Evolutionary conservation across 2,329 filamentous ascomycete genomes (phyloP).

Genomic region (Alternaria sp.): DNA sequence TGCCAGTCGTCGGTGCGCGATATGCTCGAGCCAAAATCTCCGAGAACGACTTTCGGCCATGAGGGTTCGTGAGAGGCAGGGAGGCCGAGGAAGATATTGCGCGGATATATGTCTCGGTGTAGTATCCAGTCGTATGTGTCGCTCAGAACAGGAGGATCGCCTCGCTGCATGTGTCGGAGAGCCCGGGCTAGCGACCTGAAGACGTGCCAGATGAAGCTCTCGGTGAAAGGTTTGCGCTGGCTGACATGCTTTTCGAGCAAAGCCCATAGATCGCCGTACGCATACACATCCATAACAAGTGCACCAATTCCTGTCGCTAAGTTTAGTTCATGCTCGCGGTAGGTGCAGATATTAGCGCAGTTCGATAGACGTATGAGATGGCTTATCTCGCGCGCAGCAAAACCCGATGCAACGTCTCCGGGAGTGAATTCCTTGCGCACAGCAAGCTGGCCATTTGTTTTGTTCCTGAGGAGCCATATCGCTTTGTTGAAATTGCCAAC

Average conservation of each 20-base stretch:
- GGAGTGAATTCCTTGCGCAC: not conserved
- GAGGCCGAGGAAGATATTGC: not conserved
- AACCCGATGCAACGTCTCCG: not conserved
- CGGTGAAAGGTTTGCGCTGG: not conserved
- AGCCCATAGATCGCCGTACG: not conserved
- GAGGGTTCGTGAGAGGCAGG: not conserved
- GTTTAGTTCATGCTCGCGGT: not conserved
- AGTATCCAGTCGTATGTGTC: not conserved
- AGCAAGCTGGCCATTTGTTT: not conserved
- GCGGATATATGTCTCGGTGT: not conserved
- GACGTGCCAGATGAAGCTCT: not conserved
- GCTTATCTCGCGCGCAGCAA: not conserved
- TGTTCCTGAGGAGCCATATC: not conserved
- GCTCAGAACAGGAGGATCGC: not conserved
- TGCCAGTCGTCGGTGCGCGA: fast-evolving
- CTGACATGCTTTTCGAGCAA: not conserved
- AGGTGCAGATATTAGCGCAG: not conserved
- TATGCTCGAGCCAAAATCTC: not conserved
- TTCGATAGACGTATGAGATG: not conserved
- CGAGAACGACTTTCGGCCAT: not conserved
- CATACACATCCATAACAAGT: not conserved
- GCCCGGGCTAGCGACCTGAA: not conserved
- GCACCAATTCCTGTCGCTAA: not conserved
- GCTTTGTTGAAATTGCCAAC: not conserved
- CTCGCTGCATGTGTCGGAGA: not conserved